Evolutionary conservation across 1,284 basidiomycete genomes (phyloP).

Genomic region (Thecaphora thlaspeos): DNA sequence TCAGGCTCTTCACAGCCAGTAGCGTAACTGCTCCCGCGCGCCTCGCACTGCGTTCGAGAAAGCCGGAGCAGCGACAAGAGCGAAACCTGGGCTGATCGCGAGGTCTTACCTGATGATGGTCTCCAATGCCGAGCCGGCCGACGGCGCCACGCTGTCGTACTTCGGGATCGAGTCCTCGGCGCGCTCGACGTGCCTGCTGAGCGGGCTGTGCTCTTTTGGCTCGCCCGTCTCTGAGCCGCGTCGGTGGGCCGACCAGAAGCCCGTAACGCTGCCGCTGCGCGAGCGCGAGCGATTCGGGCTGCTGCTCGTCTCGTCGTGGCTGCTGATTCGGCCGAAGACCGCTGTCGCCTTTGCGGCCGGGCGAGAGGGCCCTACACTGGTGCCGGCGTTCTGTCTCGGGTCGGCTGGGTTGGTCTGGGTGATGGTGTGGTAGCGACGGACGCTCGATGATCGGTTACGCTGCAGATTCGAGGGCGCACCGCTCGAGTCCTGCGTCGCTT

Average conservation of each 20-base stretch:
- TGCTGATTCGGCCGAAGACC: slow-evolving; percentile 33
- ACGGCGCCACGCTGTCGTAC: slow-evolving; percentile 21
- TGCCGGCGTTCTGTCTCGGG: neutral
- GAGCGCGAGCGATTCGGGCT: slow-evolving; percentile 14
- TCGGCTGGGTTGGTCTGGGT: neutral
- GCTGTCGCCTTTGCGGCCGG: slow-evolving; percentile 13
- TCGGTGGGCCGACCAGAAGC: slow-evolving; percentile 17
- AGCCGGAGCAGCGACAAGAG: neutral
- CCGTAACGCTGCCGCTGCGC: slow-evolving; percentile 29
- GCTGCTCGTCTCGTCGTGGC: slow-evolving; percentile 30
- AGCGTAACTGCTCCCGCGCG: neutral
- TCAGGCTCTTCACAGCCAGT: neutral
- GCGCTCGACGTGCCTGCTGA: neutral
- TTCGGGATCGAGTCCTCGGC: neutral
- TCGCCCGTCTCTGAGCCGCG: slow-evolving; percentile 18
- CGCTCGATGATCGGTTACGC: neutral
- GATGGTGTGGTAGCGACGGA: neutral
- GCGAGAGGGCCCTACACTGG: neutral
- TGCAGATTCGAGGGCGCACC: neutral
- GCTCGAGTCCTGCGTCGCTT: too few species aligned
- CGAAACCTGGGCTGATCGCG: neutral
- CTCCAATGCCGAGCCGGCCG: slow-evolving; percentile 14
- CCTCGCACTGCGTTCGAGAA: neutral
- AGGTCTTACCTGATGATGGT: slow-evolving; percentile 3
- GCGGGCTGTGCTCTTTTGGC: neutral